Conservation (phyloP, 2,329 filamentous ascomycete species). For the Penicillium vulpinum region DNA sequence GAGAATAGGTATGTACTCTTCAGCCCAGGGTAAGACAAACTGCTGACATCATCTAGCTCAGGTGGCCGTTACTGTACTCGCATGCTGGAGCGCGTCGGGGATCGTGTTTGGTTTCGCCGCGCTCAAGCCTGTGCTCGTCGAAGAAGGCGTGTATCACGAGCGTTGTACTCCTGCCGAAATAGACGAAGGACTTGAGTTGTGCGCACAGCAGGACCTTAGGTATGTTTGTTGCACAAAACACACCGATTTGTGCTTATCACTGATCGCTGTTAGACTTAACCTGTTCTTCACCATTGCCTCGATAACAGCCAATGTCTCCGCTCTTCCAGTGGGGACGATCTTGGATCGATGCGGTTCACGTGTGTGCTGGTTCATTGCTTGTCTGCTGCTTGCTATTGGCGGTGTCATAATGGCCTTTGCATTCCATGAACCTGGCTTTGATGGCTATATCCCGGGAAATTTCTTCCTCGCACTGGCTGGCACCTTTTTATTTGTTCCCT, state of each 20-base stretch:
- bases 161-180: conserved; percentile 59
- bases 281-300: conserved; percentile 91
- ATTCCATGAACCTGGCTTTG: conserved; percentile 59
- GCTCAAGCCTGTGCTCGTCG: conserved; percentile 75
- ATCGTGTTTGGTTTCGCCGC: conserved; percentile 83
- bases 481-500: conserved; percentile 77
- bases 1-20: conserved; percentile 30
- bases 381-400: conserved; percentile 65
- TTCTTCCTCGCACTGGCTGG: conserved; percentile 74
- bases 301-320: conserved; percentile 82
- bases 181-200: conserved; percentile 52
- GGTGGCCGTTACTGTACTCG: conserved; percentile 65
- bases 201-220: conserved; percentile 59
- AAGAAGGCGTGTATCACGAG: conserved; percentile 69
- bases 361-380: conserved; percentile 69
- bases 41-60: conserved; percentile 48
- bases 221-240: conserved; percentile 18
- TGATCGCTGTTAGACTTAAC: conserved; percentile 60
- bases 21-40: background rate
- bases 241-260: conserved; percentile 3
- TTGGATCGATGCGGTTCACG: conserved; percentile 82
- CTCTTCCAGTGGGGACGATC: conserved; percentile 79
- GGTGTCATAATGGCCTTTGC: conserved; percentile 71
- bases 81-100: conserved; percentile 74
- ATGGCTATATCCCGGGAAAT: conserved; percentile 73